Percentiles rank a stretch among this genome's conserved stretches.
Evolutionary conservation across 2,329 filamentous ascomycete genomes (phyloP).

Genomic region (Aureobasidium sp.): DNA sequence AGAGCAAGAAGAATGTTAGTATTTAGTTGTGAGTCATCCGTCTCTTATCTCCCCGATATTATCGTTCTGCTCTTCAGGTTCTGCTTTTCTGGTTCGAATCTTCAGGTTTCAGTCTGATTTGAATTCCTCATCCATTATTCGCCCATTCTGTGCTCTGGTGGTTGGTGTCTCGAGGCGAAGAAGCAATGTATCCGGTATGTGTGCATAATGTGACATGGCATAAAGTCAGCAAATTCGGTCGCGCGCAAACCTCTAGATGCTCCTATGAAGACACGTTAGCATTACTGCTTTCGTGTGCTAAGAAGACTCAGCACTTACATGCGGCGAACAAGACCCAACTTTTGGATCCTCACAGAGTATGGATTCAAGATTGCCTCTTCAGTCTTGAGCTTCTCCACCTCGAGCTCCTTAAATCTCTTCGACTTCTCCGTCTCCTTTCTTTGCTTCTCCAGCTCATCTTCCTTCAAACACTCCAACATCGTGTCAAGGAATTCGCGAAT

Average conservation of each 20-base stretch:
- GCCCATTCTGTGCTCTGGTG: not conserved
- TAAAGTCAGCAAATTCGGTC: not conserved
- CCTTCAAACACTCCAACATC: not conserved
- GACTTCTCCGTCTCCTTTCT: not conserved
- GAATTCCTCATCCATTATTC: not conserved
- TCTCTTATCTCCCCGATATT: not conserved
- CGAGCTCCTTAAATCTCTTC: too few relatives aligned
- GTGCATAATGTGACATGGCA: not conserved
- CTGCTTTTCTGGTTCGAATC: not conserved
- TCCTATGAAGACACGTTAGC: not conserved
- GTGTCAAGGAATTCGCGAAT: not conserved
- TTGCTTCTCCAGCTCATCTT: not conserved
- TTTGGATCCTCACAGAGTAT: too few relatives aligned
- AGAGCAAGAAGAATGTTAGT: not conserved
- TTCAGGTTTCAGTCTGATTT: not conserved
- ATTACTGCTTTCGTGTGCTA: not conserved
- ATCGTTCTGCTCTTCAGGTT: not conserved
- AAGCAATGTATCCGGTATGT: not conserved
- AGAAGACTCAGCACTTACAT: not conserved
- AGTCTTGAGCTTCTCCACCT: too few relatives aligned
- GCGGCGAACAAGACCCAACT: not conserved
- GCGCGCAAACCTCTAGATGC: not conserved
- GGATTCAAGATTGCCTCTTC: too few relatives aligned
- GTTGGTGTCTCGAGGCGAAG: not conserved
- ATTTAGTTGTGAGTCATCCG: not conserved